These are phyloP conservation scores for Capsicum chinense DNA, from an alignment of 257 asterid genomes.

Conservation along the genomic window DNA sequence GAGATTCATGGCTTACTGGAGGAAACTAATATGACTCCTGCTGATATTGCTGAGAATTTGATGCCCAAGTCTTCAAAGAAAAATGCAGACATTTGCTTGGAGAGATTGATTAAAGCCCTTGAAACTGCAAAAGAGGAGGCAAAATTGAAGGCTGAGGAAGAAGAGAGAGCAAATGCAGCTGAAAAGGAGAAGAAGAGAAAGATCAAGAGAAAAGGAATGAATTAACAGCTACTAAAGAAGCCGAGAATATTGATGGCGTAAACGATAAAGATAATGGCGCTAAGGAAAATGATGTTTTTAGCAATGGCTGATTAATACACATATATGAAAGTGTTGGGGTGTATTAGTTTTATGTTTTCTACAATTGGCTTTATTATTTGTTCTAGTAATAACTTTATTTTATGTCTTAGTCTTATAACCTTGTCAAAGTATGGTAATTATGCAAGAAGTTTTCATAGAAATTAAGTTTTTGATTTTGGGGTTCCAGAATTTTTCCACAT, in stretches of 20 bases:
- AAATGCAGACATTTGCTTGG: conserved; percentile 6
- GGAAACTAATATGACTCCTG: conserved; percentile 21
- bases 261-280: neutral
- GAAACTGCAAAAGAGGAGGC: conserved; percentile 21
- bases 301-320: neutral
- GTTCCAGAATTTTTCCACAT: too few species aligned
- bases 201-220: neutral
- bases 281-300: neutral
- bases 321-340: neutral
- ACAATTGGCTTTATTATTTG: neutral
- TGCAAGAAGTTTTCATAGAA: neutral
- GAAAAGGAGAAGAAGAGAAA: neutral
- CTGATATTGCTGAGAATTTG: conserved; percentile 27
- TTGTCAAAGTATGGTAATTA: neutral
- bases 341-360: conserved; percentile 2
- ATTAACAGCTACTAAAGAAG: neutral
- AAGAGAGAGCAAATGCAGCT: neutral
- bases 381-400: neutral
- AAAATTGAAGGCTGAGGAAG: neutral
- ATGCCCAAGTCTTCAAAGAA: conserved; percentile 25
- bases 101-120: conserved; percentile 24
- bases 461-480: too few species aligned
- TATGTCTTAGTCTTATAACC: neutral
- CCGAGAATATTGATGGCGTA: neutral
- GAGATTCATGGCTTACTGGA: neutral